These are phyloP conservation scores for Trypanosoma cruzi DNA, from an alignment of 208 protist genomes.

Conservation along the genomic window DNA sequence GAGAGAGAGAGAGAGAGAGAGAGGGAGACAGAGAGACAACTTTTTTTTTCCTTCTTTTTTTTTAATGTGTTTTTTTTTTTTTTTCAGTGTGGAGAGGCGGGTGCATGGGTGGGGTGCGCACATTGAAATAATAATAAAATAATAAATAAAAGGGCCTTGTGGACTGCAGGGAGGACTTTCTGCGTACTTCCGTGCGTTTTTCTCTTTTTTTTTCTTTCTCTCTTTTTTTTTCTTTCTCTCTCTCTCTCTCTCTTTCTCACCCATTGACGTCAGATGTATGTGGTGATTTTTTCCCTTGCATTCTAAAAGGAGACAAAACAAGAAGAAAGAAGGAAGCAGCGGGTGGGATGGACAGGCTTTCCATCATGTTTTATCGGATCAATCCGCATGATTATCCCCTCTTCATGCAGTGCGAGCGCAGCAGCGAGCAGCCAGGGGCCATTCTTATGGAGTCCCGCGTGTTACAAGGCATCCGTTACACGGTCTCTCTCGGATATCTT, in stretches of 20 bases:
- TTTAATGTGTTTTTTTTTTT: not conserved
- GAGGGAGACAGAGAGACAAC: not conserved
- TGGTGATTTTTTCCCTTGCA: not conserved
- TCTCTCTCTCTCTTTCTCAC: no score
- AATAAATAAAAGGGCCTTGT: no score
- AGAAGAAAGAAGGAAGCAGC: not conserved
- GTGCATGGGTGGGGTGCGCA: no score
- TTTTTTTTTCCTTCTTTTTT: not conserved
- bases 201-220: not conserved
- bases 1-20: conserved; percentile 2
- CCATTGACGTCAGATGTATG: no score
- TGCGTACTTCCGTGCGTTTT: not conserved
- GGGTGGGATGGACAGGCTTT: conserved; percentile 18
- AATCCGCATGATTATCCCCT: conserved; percentile 62
- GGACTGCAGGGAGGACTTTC: not conserved
- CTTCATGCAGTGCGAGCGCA: conserved; percentile 33
- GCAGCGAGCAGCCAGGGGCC: conserved; percentile 38
- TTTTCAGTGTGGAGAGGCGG: no score
- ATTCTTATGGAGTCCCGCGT: conserved; percentile 59
- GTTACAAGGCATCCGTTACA: conserved; percentile 50
- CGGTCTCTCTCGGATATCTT: conserved; percentile 50
- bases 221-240: no score
- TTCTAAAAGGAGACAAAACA: not conserved
- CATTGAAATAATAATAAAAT: no score
- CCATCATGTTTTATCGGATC: conserved; percentile 32